Evolutionary conservation across 805 yeast species (phyloP), one percentile per base, ranked within the genome.

Genomic region (Saturnispora silvae): DNA sequence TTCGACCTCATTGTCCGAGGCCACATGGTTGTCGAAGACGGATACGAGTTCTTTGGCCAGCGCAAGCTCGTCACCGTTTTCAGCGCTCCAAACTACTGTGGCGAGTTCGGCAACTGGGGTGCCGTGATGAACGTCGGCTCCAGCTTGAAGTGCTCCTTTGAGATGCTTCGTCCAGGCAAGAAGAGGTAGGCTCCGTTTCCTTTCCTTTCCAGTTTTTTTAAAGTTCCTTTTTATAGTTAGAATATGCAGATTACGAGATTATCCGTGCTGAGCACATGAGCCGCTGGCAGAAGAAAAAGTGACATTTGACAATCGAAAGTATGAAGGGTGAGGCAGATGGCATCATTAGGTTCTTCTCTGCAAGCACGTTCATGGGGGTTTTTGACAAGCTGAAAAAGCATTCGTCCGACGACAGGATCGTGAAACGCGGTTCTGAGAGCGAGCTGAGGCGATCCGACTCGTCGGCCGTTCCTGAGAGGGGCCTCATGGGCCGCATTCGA

Each of bases 11-110:
- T 82, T 44, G 83, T 81, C 32, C 63, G 94, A 50, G 94, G 89
- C 6, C 94, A 82, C 54, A 82, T 82, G 94, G 92, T 82, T 31
- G 94, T 82, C 27, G 89, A 82, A 54, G 89, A 82, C 53, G 94
- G 94, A 3, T 82, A 82, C 53, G 92, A 82, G 53, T 82, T 82
- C 53, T 82, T 79, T 55, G 77, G 77, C 42, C 77, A 74, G 51
- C 63, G 84, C 49, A 76, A 75, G 53, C 61, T 82, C 40, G 92
- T 82, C 1, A 82, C 94, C 0, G 76, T 82, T 1, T 82, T 82
- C 50, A 72, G 78, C 43, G 94, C 92, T 4, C 94, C 94, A 3
- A 82, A 82, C 52, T 82, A 82, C 50, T 79, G 87, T 61, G 87
- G 87, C 7, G 86, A 79, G 53, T 79, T 79, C 57, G 75, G 77